Evolutionary conservation across 495 filamentous ascomycete species (phyloP), one percentile per base, ranked within the genome.

Genomic region (Neurospora discreta): DNA sequence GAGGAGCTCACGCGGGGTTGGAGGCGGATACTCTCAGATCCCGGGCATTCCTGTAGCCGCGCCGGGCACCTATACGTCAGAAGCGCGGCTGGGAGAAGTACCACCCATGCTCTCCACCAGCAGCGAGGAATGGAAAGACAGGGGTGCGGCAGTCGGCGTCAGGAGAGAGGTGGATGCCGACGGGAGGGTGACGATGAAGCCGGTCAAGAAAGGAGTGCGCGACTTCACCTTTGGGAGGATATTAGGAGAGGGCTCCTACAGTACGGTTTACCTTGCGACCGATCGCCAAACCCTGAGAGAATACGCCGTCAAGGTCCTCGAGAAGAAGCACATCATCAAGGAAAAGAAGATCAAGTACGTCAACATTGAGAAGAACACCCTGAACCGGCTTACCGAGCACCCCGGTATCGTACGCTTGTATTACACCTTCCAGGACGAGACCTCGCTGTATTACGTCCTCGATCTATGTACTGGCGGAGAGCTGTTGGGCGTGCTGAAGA

Each of bases 341-440:
- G 96, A 99, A 82, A 97, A 95, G 81, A 99, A 99, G 85, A 96
- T 99, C 74, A 99, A 99, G 84, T 99, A 99, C 79, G 96, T 99
- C 78, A 98, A 98, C 80, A 98, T 99, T 74, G 96, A 99, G 82
- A 98, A 97, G 83, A 94, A 99, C 81, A 97, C 96, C 11, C 85
- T 99, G 41, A 99, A 99, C 78, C 90, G 94, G 72, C 83, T 99
- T 69, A 97, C 93, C 18, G 95, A 98, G 69, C 96, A 99, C 77
- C 96, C 96, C 10, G 96, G 96, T 13, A 93, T 99, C 75, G 94
- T 99, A 69, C 91, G 96, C 71, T 87, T 99, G 44, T 99, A 98
- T 77, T 99, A 99, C 82, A 99, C 96, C 7, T 99, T 98, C 78
- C 96, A 99, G 79, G 96, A 99, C 80, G 94, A 98, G 77, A 87